A percentile compares a stretch with the other conserved stretches of the same genome.
These are phyloP conservation scores for Penicillium polonicum DNA, from an alignment of 2,329 filamentous ascomycete species.

Conservation along the genomic window DNA sequence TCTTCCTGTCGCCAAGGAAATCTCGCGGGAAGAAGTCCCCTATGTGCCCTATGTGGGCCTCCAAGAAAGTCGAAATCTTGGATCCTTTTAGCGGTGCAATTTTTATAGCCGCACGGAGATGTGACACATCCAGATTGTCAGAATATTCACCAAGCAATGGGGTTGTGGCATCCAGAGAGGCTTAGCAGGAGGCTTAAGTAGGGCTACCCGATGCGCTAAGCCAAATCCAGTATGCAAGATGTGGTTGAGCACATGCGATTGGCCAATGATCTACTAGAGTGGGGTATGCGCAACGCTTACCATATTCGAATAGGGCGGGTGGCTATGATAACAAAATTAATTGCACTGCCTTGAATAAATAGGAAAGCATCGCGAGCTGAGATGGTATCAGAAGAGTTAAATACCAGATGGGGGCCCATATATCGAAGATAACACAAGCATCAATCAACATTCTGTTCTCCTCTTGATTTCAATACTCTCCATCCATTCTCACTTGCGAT, in stretches of 20 bases:
- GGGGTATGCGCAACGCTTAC: background rate
- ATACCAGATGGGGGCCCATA: background rate
- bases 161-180: background rate
- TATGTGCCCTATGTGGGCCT: background rate
- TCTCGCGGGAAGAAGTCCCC: background rate
- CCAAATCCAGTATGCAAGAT: background rate
- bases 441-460: background rate
- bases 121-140: background rate
- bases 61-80: background rate
- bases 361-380: background rate
- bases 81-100: background rate
- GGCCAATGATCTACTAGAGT: background rate
- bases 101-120: background rate
- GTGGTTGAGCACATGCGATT: background rate
- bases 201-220: background rate
- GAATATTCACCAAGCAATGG: background rate
- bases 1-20: background rate
- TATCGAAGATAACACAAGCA: background rate
- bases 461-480: background rate
- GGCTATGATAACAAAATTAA: background rate
- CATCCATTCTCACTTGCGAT: background rate
- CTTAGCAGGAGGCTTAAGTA: background rate
- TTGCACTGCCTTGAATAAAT: background rate
- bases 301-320: background rate
- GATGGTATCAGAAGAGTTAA: background rate